Conservation (phyloP, 2,329 filamentous ascomycete species). For the Calonectria crousiana region DNA sequence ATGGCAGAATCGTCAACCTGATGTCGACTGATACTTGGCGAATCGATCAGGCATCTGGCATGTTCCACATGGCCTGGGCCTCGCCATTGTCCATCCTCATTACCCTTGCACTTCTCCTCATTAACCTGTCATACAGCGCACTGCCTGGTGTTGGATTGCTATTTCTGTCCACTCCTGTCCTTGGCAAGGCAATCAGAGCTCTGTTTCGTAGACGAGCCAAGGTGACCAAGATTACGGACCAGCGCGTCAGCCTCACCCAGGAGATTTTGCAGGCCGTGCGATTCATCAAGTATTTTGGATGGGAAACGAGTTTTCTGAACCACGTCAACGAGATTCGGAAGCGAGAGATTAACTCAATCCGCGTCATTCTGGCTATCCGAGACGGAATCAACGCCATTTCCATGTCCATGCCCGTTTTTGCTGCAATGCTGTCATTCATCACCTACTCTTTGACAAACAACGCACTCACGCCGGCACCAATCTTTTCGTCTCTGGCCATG, state of each 20-base stretch:
- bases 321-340: conserved; percentile 6
- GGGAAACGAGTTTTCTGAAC: conserved; percentile 5
- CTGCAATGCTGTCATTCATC: conserved; percentile 16
- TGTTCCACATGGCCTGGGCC: conserved; percentile 20
- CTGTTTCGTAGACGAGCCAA: not conserved
- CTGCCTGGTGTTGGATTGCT: conserved; percentile 15
- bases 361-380: conserved; percentile 3
- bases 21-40: conserved; percentile 21
- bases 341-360: conserved; percentile 7
- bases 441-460: conserved; percentile 8
- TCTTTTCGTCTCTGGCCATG: conserved; percentile 12
- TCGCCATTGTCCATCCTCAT: conserved; percentile 10
- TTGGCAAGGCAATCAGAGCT: conserved; percentile 1
- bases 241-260: conserved; percentile 11
- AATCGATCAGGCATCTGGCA: conserved; percentile 17
- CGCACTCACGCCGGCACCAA: not conserved
- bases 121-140: conserved; percentile 22
- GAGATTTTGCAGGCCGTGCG: conserved; percentile 12
- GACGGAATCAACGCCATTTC: conserved; percentile 6
- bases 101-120: conserved; percentile 6
- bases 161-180: conserved; percentile 2
- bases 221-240: conserved; percentile 10
- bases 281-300: conserved; percentile 14
- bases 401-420: conserved; percentile 14
- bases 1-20: conserved; percentile 17